Evolutionary conservation across 2,329 filamentous ascomycete species (phyloP).

Genomic region (Exophiala aquamarina): DNA sequence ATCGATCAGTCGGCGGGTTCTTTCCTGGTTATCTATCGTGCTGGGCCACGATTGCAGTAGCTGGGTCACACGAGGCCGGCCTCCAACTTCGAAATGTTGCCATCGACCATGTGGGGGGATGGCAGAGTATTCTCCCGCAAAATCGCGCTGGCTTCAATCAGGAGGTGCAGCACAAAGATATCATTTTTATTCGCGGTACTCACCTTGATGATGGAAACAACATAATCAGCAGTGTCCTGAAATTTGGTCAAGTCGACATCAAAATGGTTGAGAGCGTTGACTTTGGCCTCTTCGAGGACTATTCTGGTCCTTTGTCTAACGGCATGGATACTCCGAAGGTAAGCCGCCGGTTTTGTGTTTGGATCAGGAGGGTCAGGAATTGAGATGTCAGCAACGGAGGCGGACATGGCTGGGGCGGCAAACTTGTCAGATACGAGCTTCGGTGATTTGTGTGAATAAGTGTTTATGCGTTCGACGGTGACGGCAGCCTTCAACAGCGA

Average conservation of each 20-base stretch:
- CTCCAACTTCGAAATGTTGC: conserved; percentile 64
- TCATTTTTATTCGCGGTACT: too few species aligned
- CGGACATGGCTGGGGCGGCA: conserved; percentile 18
- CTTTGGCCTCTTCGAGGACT: conserved; percentile 73
- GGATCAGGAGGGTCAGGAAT: conserved; percentile 86
- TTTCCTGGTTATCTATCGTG: conserved; percentile 64
- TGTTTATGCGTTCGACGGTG: conserved; percentile 21
- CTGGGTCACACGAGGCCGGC: conserved; percentile 48
- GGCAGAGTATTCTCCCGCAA: conserved; percentile 63
- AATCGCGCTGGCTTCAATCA: conserved; percentile 67
- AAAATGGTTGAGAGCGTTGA: conserved; percentile 79
- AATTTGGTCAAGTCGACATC: conserved; percentile 86
- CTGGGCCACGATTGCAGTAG: conserved; percentile 50
- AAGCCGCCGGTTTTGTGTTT: conserved; percentile 80
- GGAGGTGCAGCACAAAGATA: too few species aligned
- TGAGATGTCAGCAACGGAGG: conserved; percentile 64
- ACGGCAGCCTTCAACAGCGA: conserved; percentile 12
- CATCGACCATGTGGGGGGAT: conserved; percentile 79
- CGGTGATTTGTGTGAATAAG: conserved; percentile 28
- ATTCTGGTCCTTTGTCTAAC: conserved; percentile 77
- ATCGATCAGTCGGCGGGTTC: conserved; percentile 57
- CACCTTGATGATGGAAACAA: conserved; percentile 94
- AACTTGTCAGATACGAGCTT: conserved; percentile 21
- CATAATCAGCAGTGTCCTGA: conserved; percentile 77
- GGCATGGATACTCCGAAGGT: conserved; percentile 84